Percentiles rank a stretch among this genome's conserved stretches.
Evolutionary conservation across 306 rosid genomes (phyloP).

Genomic region (Dryas alaskensis): DNA sequence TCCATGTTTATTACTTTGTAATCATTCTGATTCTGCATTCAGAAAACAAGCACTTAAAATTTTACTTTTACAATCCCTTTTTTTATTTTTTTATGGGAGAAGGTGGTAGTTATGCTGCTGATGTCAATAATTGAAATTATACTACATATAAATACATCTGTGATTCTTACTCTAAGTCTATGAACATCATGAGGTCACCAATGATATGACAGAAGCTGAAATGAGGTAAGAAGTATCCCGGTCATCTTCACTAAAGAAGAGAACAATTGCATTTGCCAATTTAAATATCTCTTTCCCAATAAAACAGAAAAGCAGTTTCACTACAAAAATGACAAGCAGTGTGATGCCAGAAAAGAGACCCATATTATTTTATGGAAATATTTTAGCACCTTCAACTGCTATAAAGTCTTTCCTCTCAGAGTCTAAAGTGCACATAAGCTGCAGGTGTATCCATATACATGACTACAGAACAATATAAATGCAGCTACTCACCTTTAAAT

Average conservation of each 20-base stretch:
- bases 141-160: neutral
- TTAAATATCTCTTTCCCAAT: neutral
- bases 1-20: conserved; percentile 97
- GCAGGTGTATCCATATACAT: neutral
- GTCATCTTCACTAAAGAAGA: neutral
- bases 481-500: conserved; percentile 65
- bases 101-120: neutral
- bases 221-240: neutral
- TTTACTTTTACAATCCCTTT: neutral
- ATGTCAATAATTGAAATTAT: neutral
- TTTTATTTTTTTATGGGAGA: neutral
- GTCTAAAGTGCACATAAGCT: neutral
- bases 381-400: neutral
- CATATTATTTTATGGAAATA: no score
- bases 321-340: neutral
- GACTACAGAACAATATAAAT: conserved; percentile 13
- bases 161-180: neutral
- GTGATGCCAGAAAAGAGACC: no score
- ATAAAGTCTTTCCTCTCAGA: neutral
- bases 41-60: conserved; percentile 26
- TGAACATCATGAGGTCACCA: neutral
- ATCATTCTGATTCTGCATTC: conserved; percentile 76
- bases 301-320: neutral
- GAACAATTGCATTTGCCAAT: neutral
- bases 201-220: neutral